Evolutionary conservation across 2,329 filamentous ascomycete genomes (phyloP), one percentile per base, ranked within the genome.

Genomic region (Hypoxylon sp.): DNA sequence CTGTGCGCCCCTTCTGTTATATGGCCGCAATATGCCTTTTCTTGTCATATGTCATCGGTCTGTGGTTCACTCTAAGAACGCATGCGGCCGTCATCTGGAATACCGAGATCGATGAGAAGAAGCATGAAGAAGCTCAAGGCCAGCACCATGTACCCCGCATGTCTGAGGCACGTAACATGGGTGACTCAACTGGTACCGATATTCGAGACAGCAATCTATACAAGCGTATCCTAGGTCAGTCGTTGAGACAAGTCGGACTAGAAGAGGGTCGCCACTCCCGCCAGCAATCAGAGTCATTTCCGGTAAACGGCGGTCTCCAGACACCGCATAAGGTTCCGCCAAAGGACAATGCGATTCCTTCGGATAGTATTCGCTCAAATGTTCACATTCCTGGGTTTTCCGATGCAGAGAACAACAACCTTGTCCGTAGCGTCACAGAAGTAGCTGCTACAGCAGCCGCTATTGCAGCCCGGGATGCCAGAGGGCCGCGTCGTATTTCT

Each of bases 71-170:
- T 0, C 87, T 99, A 19, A 88, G 96, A 70, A 99, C 96, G 0
- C 96, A 99, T 78, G 96, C 96, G 3, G 94, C 97, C 3, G 92
- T 98, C 50, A 99, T 99, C 72, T 99, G 96, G 96, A 96, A 94
- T 75, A 91, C 88, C 8, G 94, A 98, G 69, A 78, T 86, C 2
- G 92, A 94, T 42, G 92, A 94, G 80, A 94, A 94, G 81, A 91
- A 89, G 74, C 84, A 88, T 44, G 87, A 89, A 11, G 87, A 90
- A 14, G 76, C 78, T 5, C 68, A 78, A 14, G 76, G 78, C 5
- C 68, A 78, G 42, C 74, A 75, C 1, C 72, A 75, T 14, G 22
- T 35, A n/a, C n/a, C 72, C 19, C 77, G 78, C 5, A 70, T 80
- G 24, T 80, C 81, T 17, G 81, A 83, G 44, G 75, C 72, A 10